Evolutionary conservation across 306 rosid species (phyloP).

Genomic region (Sphenostylis stenocarpa): DNA sequence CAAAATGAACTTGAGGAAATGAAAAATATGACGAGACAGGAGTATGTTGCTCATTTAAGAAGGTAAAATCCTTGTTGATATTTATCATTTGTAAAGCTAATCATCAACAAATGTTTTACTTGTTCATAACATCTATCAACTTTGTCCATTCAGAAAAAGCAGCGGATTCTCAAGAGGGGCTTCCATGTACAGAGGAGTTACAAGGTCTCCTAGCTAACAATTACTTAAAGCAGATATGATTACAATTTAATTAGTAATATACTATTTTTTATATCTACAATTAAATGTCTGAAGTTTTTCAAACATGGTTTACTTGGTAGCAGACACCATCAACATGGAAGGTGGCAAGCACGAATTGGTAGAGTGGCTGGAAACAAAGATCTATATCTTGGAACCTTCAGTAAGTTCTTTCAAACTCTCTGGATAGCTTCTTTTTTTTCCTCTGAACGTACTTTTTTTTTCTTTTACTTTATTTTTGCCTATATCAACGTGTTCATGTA

Average conservation of each 20-base stretch:
- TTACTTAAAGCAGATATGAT: background rate
- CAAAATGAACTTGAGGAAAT: conserved; percentile 75
- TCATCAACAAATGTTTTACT: background rate
- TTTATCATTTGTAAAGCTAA: background rate
- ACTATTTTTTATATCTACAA: background rate
- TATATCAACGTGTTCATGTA: background rate
- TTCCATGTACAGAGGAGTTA: conserved; percentile 92
- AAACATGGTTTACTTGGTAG: conserved; percentile 31
- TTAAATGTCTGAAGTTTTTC: background rate
- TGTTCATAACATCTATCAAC: background rate
- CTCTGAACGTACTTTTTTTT: background rate
- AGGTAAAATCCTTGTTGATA: conserved; percentile 46
- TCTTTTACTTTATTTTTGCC: background rate
- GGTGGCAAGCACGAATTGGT: conserved; percentile 98
- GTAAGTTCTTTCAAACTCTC: conserved; percentile 48
- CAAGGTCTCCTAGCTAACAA: conserved; percentile 61
- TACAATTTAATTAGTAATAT: background rate
- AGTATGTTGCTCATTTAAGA: conserved; percentile 86
- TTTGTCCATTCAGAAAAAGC: conserved; percentile 63
- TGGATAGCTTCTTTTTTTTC: background rate
- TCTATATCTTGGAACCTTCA: conserved; percentile 91
- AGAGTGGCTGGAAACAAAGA: conserved; percentile 95
- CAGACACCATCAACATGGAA: conserved; percentile 97
- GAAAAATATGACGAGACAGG: conserved; percentile 86
- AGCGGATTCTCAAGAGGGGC: conserved; percentile 96